Evolutionary conservation across 768 basidiomycete genomes (phyloP).

Genomic region (Trametes coccinea): DNA sequence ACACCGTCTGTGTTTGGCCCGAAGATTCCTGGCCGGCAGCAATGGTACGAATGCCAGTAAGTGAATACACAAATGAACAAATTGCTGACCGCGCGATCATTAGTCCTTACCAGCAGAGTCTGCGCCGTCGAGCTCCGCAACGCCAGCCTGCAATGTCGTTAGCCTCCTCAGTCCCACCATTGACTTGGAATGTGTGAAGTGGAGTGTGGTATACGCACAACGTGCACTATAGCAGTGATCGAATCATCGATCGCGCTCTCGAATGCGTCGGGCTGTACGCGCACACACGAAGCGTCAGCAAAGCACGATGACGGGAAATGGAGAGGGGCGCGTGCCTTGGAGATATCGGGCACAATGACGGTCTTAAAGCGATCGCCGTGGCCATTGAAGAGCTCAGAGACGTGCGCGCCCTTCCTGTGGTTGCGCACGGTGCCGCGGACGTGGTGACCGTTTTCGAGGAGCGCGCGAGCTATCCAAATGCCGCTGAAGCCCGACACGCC

Average conservation of each 20-base stretch:
- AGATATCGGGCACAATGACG: conserved; percentile 50
- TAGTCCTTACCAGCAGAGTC: background rate
- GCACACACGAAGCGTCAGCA: background rate
- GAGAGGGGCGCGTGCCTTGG: conserved; percentile 30
- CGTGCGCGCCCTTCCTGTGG: conserved; percentile 41
- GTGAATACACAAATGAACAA: background rate
- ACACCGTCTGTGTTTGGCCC: conserved; percentile 77
- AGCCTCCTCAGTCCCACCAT: conserved; percentile 30
- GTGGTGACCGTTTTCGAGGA: conserved; percentile 40
- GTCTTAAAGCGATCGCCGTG: conserved; percentile 40
- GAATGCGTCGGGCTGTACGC: conserved; percentile 59
- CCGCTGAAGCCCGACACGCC: conserved; percentile 30
- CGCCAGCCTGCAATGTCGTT: conserved; percentile 49
- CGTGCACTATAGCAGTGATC: conserved; percentile 53
- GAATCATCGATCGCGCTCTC: conserved; percentile 69
- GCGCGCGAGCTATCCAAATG: conserved; percentile 32
- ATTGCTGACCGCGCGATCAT: too few relatives aligned
- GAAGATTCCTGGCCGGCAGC: conserved; percentile 56
- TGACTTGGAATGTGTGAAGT: background rate
- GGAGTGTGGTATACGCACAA: conserved; percentile 42
- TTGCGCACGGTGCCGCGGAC: conserved; percentile 47
- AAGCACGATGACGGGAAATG: background rate
- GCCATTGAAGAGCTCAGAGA: conserved; percentile 38
- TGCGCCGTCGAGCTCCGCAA: conserved; percentile 55
- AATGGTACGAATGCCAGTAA: conserved; percentile 54